Evolutionary conservation across 805 yeast species (phyloP), one percentile per base, ranked within the genome.

Genomic region (Candida sakaeoensis): DNA sequence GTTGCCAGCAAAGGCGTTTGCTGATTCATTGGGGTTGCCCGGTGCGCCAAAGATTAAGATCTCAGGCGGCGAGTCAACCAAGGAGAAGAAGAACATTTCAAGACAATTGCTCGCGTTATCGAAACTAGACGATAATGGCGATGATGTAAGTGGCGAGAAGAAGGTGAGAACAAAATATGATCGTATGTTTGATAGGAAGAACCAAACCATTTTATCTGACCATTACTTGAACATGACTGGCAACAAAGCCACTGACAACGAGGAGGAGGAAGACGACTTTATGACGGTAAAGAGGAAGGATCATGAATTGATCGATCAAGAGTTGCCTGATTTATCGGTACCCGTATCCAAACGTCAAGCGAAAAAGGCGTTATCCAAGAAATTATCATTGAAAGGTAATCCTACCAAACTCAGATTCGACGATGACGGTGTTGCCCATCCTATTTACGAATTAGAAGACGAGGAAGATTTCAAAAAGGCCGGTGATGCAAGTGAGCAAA

Each of bases 1-100:
- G 35, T 57, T 91, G 3, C 95, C 96, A 2, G 65, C 82, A 2
- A 96, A 91, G 47, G 85, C 77, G 41, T 89, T 70, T 61, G 98
- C 99, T 4, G 77, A 77, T 43, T 85, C 96, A 3, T 61, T 90
- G 35, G 99, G 99, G 8, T 72, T 93, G 31, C 96, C 98, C 1
- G 96, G 97, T 40, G 96, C 96, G 3, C 99, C 99, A 31, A 82
- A 85, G 52, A 84, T 93, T 52, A 89, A 87, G 57, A 74, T 91
- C 41, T 64, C 70, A 48, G 75, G 75, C 5, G 68, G 70, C 8
- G 31, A 39, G 30, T 83, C 80, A 12, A 66, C 73, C 18, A 87
- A 87, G 54, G 88, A 80, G 49, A 65, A 77, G 65, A 91, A 91
- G 61, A 91, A 91, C 58, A 78, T 82, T 18, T 81, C 95, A 1